These are phyloP conservation scores for Rhododendron ferrugineum DNA, from an alignment of 148 eudicot species.

Conservation along the genomic window DNA sequence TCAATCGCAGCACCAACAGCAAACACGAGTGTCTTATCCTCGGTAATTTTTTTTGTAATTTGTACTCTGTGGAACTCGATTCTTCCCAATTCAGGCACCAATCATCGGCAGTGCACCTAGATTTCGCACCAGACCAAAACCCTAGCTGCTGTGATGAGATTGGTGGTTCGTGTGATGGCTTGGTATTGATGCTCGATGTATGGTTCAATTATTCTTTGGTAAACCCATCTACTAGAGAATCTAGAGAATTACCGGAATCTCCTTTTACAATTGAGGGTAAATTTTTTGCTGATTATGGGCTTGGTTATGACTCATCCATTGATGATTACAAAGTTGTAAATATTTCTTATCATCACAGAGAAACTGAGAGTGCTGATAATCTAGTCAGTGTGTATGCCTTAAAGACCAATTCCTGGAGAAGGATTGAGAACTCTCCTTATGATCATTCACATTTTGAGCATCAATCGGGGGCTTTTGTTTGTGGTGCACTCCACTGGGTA, in stretches of 20 bases:
- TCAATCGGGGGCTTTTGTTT: neutral
- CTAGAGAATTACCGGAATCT: neutral
- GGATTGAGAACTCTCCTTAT: neutral
- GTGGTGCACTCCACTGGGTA: slow-evolving; percentile 6
- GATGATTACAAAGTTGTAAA: neutral
- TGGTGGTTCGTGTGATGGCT: neutral
- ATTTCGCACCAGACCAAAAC: neutral
- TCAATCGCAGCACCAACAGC: neutral
- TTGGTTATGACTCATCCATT: neutral
- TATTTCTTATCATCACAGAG: neutral
- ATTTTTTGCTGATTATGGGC: neutral
- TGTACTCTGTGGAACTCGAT: neutral
- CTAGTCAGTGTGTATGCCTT: neutral
- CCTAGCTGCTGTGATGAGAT: neutral
- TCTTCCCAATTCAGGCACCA: neutral
- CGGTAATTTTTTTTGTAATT: neutral
- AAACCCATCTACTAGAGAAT: neutral
- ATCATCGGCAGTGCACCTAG: neutral
- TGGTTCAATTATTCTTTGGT: neutral
- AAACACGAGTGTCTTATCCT: neutral
- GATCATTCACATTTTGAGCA: too few species aligned
- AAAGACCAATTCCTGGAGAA: slow-evolving; percentile 10
- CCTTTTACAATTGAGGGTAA: neutral
- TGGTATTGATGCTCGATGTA: neutral
- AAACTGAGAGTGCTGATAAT: neutral